These are phyloP conservation scores for Saccharomycopsis microspora DNA, from an alignment of 805 yeast genomes.

Conservation along the genomic window DNA sequence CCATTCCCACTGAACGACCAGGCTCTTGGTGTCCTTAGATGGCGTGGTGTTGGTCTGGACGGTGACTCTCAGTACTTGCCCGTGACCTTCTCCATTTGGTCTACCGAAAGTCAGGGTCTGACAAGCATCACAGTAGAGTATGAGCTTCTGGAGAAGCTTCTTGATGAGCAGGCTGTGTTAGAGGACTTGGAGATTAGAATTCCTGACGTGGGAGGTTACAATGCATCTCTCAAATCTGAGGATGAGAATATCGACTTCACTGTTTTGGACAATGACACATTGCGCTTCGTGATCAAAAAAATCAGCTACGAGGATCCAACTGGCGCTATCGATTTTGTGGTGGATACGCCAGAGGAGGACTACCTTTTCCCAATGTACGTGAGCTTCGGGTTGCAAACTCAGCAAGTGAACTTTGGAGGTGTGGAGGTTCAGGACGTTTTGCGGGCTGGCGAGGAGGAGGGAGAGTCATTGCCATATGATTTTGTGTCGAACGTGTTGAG, in stretches of 20 bases:
- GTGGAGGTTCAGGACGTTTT: constrained; percentile 54
- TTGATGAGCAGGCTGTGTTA: constrained; percentile 31
- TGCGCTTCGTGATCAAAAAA: constrained; percentile 50
- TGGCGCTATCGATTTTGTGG: constrained; percentile 72
- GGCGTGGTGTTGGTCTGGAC: constrained; percentile 64
- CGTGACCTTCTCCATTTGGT: constrained; percentile 76
- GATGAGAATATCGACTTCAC: constrained; percentile 39
- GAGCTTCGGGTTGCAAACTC: constrained; percentile 39
- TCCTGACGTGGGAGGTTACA: constrained; percentile 56
- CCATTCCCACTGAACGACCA: constrained; percentile 90
- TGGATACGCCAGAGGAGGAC: constrained; percentile 71
- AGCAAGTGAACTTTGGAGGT: constrained; percentile 47
- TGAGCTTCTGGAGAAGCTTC: constrained; percentile 46
- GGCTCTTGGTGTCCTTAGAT: constrained; percentile 82
- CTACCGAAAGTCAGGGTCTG: constrained; percentile 43
- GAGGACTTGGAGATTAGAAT: constrained; percentile 31
- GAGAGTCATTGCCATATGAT: constrained; percentile 54
- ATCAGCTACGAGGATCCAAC: constrained; percentile 40
- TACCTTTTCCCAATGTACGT: constrained; percentile 81
- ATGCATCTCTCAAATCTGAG: constrained; percentile 38
- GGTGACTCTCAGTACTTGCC: constrained; percentile 52
- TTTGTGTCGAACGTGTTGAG: constrained; percentile 44
- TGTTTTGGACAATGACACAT: constrained; percentile 62
- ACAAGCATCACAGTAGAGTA: constrained; percentile 81
- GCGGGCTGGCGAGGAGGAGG: constrained; percentile 34